Base-by-base conservation (phyloP, 768 basidiomycete species). In the Suillus hirtellus region DNA sequence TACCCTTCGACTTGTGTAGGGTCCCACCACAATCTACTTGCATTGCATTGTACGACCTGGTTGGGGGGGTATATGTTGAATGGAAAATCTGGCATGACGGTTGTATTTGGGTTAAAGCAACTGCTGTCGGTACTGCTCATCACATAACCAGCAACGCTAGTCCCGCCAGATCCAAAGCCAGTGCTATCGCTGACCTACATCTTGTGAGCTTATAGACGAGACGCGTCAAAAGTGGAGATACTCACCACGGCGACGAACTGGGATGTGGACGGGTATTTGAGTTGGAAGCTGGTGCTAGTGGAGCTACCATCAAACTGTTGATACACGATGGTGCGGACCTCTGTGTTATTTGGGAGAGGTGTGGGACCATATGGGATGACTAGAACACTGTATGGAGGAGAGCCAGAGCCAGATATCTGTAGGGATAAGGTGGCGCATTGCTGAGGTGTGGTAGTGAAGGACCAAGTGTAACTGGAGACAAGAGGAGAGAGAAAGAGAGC, bases 161-260 rank as follows among this genome's bases (percentile, higher is more conserved):
- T 91, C 4, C 92, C 92, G 7, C 92, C 92, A 0, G 86, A 78
- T 7, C 87, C 91, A 70, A 92, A 92, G 1, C 82, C 83, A 1
- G 78, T 76, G 52, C 71, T 73, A 66, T 89, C 88, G 70, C 85
- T 86, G 66, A 89, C 79, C 88, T 88, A 65, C 21, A 46, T 42
- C 3, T 42, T 12, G 44, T 40, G n/a, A 37, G 47, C n/a, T 31
- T 43, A 27, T 38, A 15, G 10, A 35, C 27, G 12, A 65, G 19
- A 34, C 9, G 21, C 7, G 31, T n/a, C 17, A 47, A 21, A 60
- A 40, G 35, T 40, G 43, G 52, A 42, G 56, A n/a, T 7, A 85
- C 89, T 76, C 69, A 91, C 90, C 69, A 92, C 87, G 5, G 88
- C 86, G 31, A 93, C 89, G 60, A 93, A 87, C 69, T 90, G 87